Evolutionary conservation across 2,329 filamentous ascomycete genomes (phyloP), one percentile per base, ranked within the genome.

Genomic region (Trichoderma breve): DNA sequence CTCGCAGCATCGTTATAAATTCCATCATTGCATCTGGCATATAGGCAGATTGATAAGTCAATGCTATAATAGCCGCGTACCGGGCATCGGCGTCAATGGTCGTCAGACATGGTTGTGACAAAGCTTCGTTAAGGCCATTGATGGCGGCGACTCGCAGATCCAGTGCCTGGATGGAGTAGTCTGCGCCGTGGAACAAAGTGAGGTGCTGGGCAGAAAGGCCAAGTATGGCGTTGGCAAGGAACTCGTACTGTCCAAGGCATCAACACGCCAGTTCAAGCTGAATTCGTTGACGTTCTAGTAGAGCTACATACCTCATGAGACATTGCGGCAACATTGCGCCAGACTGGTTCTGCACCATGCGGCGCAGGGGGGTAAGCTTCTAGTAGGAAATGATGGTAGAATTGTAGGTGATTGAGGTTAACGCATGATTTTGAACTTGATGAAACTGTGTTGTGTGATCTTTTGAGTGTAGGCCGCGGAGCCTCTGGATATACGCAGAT

Each of bases 341-440:
- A 84, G 0, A 83, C 75, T 6, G 73, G 71, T 26, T 79, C 79
- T 0, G 81, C 81, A 53, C 77, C 78, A 12, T 83, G 76, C 2
- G 83, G 83, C 0, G 84, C 66, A 3, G 82, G 77, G 7, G 82
- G 83, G 67, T 83, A 83, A 2, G 85, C 85, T 8, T 82, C 78
- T 6, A 84, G 78, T 9, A 88, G 74, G 74, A 87, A 88, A 74
- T 88, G 86, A 66, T 86, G 84, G 74, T 87, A 87, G 77, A 86
- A 86, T 24, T 84, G 81, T 77, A 88, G 81, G 71, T 88, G 85
- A 39, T 84, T 78, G 18, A 81, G 75, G 39, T 79, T 80, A 73
- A 85, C 86, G 18, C 67, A 24, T 55, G 57, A 8, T 30, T 30
- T 43, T 36, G 9, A 15, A 32, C 9, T 43, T 64, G 26, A 28